Percentiles rank a stretch among this genome's conserved stretches.
These are phyloP conservation scores for Sclerotinia subarctica DNA, from an alignment of 2,329 filamentous ascomycete species.

Conservation along the genomic window DNA sequence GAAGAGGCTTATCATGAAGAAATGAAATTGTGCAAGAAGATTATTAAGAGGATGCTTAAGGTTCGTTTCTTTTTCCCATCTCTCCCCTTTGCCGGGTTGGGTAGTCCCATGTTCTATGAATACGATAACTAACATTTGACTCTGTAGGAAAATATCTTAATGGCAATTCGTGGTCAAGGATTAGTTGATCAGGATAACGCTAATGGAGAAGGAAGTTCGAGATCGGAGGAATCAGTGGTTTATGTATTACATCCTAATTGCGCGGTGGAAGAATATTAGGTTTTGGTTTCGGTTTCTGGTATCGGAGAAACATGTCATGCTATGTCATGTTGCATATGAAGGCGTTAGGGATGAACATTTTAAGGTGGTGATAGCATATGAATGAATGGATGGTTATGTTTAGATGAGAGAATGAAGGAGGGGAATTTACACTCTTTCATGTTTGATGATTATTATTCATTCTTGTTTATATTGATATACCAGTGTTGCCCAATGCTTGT, in stretches of 20 bases:
- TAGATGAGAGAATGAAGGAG: background rate
- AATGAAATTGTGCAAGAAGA: conserved; percentile 71
- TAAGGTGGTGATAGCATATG: background rate
- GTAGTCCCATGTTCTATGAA: conserved; percentile 40
- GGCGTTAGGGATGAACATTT: background rate
- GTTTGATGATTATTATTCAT: background rate
- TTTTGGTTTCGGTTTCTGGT: background rate
- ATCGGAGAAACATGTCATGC: background rate
- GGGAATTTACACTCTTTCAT: background rate
- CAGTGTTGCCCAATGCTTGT: background rate
- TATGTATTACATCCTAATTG: conserved; percentile 96
- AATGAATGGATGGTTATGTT: background rate
- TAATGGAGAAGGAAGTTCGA: conserved; percentile 44
- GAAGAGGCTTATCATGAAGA: conserved; percentile 81
- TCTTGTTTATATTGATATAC: background rate
- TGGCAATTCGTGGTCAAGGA: conserved; percentile 67
- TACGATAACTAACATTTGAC: conserved; percentile 46
- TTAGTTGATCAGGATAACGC: conserved; percentile 45
- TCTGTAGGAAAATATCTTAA: conserved; percentile 78
- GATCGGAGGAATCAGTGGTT: conserved; percentile 52
- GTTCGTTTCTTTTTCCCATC: conserved; percentile 49
- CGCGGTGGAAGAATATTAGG: conserved; percentile 59
- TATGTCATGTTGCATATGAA: conserved; percentile 14
- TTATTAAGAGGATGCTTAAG: conserved; percentile 94
- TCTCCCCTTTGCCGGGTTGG: conserved; percentile 15